Base-by-base conservation (phyloP, 805 yeast species). In the Saccharomycopsis guyanensis region DNA sequence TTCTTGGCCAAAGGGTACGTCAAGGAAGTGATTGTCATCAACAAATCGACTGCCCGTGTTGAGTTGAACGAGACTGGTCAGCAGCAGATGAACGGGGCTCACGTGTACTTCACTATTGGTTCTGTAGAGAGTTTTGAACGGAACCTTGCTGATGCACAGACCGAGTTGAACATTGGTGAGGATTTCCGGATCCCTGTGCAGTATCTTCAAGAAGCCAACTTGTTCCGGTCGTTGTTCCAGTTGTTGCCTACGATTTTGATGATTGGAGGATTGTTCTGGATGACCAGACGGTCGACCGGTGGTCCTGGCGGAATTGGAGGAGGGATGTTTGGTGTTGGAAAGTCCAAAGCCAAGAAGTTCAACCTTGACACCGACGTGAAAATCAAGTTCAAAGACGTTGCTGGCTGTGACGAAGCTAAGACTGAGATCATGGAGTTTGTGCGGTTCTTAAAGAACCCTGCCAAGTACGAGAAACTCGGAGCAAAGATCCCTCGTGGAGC, bases 401-500 rank as follows among this genome's bases (percentile, higher is more conserved):
- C 97, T 1, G 97, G 97, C 22, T 83, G 91, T 70, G 86, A 86
- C 56, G 97, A 88, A 64, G 93, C 96, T 16, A 88, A 88, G 60
- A 91, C 82, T 60, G 97, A 88, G 66, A 87, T 88, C 55, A 85
- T 87, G 95, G 97, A 88, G 65, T 88, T 88, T 69, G 97, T 88
- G 45, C 79, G 81, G 60, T 88, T 88, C 59, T 72, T 88, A 64
- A 88, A 86, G 63, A 75, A 86, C 51, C 96, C 97, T 7, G 66
- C 70, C 41, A 85, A 86, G 61, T 88, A 86, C 65, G 95, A 87
- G 64, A 78, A 73, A 52, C 70, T 88, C 47, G 97, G 97, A 39
- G 97, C 96, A 8, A 86, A 87, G 63, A 88, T 88, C 53, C 97
- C 97, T 45, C 74, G 96, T 62, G 97, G 97, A 61, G 97, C 96